Evolutionary conservation across 768 basidiomycete genomes (phyloP).

Genomic region (Dentipellis fragilis): DNA sequence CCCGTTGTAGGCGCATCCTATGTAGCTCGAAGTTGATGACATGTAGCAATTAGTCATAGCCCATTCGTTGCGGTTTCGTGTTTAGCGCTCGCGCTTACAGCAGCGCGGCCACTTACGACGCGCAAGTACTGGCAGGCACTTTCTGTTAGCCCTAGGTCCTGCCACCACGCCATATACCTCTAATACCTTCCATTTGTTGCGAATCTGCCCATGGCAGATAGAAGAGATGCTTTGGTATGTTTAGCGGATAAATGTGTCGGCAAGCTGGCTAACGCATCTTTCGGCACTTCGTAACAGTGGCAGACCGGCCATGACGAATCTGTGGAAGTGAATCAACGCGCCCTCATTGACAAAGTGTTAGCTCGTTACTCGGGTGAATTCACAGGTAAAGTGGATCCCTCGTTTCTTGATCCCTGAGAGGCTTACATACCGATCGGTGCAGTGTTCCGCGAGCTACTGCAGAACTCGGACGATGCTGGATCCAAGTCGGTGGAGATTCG

Average conservation of each 20-base stretch:
- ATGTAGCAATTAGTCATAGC: too few species aligned
- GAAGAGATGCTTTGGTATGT: neutral
- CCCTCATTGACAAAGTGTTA: slow-evolving; percentile 94
- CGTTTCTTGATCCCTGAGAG: neutral
- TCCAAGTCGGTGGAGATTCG: slow-evolving; percentile 68
- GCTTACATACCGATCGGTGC: neutral
- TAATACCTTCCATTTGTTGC: too few species aligned
- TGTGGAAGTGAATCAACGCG: slow-evolving; percentile 89
- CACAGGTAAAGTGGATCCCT: slow-evolving; percentile 38
- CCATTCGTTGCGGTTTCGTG: too few species aligned
- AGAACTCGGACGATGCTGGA: slow-evolving; percentile 92
- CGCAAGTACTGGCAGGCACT: too few species aligned
- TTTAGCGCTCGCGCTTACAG: too few species aligned
- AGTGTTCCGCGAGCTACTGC: slow-evolving; percentile 78
- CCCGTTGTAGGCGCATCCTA: too few species aligned
- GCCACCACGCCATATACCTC: too few species aligned
- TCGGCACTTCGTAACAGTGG: slow-evolving; percentile 28
- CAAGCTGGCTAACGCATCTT: neutral
- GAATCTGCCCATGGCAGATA: neutral
- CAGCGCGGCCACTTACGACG: too few species aligned
- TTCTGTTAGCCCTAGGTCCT: too few species aligned
- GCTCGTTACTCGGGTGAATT: slow-evolving; percentile 94
- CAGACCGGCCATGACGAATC: slow-evolving; percentile 63
- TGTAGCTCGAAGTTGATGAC: too few species aligned
- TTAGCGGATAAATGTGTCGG: neutral